These are phyloP conservation scores for Bruguiera gymnorhiza DNA, from an alignment of 345 rosid species.

Conservation along the genomic window DNA sequence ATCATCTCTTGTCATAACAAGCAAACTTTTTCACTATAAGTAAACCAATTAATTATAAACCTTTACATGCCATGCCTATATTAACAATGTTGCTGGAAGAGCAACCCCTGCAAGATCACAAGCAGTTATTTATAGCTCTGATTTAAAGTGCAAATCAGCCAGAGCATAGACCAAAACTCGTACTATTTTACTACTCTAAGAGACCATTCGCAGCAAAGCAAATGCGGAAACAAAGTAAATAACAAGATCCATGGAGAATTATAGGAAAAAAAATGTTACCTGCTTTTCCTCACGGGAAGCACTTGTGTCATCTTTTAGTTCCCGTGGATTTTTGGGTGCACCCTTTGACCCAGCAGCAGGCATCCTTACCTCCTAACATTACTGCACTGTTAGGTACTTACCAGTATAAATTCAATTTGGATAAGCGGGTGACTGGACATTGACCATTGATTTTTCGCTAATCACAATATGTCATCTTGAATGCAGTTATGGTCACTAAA, in stretches of 20 bases:
- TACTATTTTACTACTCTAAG: background rate
- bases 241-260: background rate
- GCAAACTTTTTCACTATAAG: background rate
- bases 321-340: slow-evolving; percentile 58
- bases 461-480: background rate
- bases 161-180: background rate
- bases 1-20: background rate
- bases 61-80: too few relatives aligned
- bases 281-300: slow-evolving; percentile 83
- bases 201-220: background rate
- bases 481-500: background rate
- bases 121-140: too few relatives aligned
- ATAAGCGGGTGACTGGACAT: slow-evolving; percentile 5
- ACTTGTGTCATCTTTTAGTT: slow-evolving; percentile 82
- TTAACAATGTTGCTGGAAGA: too few relatives aligned
- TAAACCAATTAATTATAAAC: background rate
- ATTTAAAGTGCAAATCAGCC: background rate
- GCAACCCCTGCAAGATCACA: too few relatives aligned
- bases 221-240: background rate
- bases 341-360: slow-evolving; percentile 97
- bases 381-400: slow-evolving; percentile 20
- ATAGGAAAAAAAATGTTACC: slow-evolving; percentile 34
- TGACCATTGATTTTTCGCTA: background rate
- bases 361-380: slow-evolving; percentile 90
- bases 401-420: background rate